These are phyloP conservation scores for Silene noctiflora DNA, from an alignment of 179 eudicot genomes.

Conservation along the genomic window DNA sequence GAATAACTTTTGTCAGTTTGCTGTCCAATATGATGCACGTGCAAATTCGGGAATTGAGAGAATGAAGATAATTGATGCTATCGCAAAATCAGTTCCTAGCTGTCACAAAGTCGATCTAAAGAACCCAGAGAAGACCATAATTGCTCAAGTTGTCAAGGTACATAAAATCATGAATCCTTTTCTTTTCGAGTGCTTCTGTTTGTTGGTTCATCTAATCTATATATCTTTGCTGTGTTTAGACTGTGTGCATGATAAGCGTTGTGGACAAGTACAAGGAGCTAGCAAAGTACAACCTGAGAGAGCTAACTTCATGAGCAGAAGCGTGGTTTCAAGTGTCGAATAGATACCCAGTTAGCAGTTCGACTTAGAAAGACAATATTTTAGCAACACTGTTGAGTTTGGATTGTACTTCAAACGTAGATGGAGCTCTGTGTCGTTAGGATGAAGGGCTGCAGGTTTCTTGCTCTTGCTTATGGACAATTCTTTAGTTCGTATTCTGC, in stretches of 20 bases:
- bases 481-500: no score
- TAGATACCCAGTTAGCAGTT: background rate
- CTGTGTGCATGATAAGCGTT: slow-evolving; percentile 87
- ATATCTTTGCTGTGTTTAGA: slow-evolving; percentile 41
- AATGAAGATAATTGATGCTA: slow-evolving; percentile 78
- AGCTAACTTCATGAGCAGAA: background rate
- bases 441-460: background rate
- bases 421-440: no score
- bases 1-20: slow-evolving; percentile 48
- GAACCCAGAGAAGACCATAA: slow-evolving; percentile 72
- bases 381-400: background rate
- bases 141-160: slow-evolving; percentile 91
- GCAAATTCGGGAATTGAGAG: slow-evolving; percentile 91
- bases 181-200: background rate
- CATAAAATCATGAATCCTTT: background rate
- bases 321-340: background rate
- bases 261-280: slow-evolving; percentile 94
- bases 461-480: background rate
- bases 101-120: slow-evolving; percentile 92
- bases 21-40: slow-evolving; percentile 91
- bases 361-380: background rate
- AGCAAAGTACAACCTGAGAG: slow-evolving; percentile 69
- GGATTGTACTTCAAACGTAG: background rate
- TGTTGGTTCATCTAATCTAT: background rate
- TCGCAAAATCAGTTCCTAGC: slow-evolving; percentile 82